Evolutionary conservation across 139 green algal species (phyloP), one percentile per base, ranked within the genome.

Genomic region (Gonium pectorale): DNA sequence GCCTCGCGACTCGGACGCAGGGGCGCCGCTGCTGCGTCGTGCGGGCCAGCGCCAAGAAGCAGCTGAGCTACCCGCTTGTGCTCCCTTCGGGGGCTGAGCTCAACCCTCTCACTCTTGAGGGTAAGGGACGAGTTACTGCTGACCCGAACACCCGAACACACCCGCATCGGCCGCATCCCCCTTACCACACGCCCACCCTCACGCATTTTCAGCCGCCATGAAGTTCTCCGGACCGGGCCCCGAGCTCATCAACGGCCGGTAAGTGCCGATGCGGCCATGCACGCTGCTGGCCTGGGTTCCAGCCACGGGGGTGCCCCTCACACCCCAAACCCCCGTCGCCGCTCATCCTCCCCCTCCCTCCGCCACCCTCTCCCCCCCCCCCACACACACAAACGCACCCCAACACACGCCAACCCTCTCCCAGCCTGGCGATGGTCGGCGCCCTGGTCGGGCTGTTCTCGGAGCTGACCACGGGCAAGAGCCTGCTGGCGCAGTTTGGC

Each of bases 201-300:
- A 5, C n/a, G 17, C 56, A 26, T 9, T 21, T 52, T 6, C 66
- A 78, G 69, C 63, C 24, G 69, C 46, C 9, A 81, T 81, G 72
- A 15, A 1, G 35, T 81, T 68, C 9, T 24, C 52, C 19, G 72
- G 72, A 2, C 72, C 72, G 0, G 72, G 24, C 5, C 56, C 74
- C 24, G 74, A 81, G 74, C n/a, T 69, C 33, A 70, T 70, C 56
- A 81, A 81, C 56, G 74, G 74, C 54, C 44, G 74, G 72, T 68
- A 54, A 15, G 51, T 54, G 9, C 44, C n/a, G n/a, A n/a, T n/a
- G n/a, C n/a, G n/a, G n/a, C n/a, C 54, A 31, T 73, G 22, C 38
- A 13, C 24, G 3, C 22, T 5, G n/a, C 29, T 19, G 1, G 44
- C 29, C 37, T 22, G 37, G 37, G n/a, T 15, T 35, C 59, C 29